phyloP scores from a whole-genome alignment of 2,329 filamentous ascomycete genomes.

The Ilyonectria robusta region DNA sequence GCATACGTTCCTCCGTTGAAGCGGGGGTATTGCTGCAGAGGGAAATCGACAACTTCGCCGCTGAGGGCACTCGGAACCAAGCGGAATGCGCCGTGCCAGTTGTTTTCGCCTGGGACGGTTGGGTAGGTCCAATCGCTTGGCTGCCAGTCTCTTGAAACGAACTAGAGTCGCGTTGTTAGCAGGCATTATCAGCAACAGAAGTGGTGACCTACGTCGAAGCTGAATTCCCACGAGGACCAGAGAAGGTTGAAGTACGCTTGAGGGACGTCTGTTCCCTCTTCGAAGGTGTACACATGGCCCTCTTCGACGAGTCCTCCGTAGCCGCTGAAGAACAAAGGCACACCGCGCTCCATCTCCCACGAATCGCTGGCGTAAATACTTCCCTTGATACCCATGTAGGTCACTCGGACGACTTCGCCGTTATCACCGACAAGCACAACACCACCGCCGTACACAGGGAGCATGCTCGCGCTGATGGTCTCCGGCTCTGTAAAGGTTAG shows the following conservation, averaged over 20 bases:
- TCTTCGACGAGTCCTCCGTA: conserved; percentile 15
- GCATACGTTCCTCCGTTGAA: neutral
- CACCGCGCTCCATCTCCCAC: conserved; percentile 24
- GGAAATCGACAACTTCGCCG: neutral
- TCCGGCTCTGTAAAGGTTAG: conserved; percentile 8
- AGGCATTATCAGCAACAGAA: neutral
- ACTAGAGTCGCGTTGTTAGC: neutral
- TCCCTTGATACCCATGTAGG: conserved; percentile 30
- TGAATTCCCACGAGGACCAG: conserved; percentile 23
- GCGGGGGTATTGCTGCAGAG: neutral
- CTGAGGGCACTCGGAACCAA: neutral
- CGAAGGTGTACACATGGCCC: conserved; percentile 11
- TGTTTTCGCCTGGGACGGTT: conserved; percentile 20
- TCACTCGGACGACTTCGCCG: conserved; percentile 14
- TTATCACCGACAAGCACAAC: conserved; percentile 17
- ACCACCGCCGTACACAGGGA: conserved; percentile 23
- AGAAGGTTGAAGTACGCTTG: conserved; percentile 20
- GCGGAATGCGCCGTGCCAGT: conserved; percentile 20
- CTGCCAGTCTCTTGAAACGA: conserved; percentile 18
- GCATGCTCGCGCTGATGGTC: neutral
- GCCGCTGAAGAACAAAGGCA: conserved; percentile 8
- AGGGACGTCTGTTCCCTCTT: neutral
- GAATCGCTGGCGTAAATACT: conserved; percentile 17
- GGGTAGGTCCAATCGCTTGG: conserved; percentile 25
- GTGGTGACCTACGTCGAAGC: conserved; percentile 13